Evolutionary conservation across 2,329 filamentous ascomycete genomes (phyloP).

Genomic region (Colletotrichum musicola): DNA sequence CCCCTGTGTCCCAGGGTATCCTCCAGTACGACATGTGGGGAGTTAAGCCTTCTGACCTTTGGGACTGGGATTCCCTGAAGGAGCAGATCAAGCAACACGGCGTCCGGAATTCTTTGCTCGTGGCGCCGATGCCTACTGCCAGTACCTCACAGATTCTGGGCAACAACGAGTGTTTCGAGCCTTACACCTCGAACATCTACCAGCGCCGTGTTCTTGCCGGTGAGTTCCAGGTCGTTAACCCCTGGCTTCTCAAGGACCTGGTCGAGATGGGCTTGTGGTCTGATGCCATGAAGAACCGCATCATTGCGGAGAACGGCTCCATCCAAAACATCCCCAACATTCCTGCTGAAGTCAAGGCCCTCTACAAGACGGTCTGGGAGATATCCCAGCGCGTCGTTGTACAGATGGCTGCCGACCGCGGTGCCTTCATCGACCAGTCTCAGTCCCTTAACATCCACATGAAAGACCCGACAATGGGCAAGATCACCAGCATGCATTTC

Average conservation of each 20-base stretch:
- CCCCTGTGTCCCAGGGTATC: conserved; percentile 92
- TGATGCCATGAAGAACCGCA: conserved; percentile 99
- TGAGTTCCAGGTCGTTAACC: conserved; percentile 99
- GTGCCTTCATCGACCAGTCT: conserved; percentile 98
- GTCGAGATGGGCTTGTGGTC: conserved; percentile 99
- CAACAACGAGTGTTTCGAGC: conserved; percentile 99
- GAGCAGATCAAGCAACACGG: conserved; percentile 92
- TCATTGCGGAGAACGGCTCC: conserved; percentile 96
- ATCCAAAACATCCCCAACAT: conserved; percentile 98
- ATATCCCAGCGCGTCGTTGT: conserved; percentile 96
- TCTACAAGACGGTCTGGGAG: conserved; percentile 99
- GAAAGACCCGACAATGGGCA: conserved; percentile 99
- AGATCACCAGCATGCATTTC: conserved; percentile 99
- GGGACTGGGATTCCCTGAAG: conserved; percentile 95
- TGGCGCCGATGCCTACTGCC: conserved; percentile 98
- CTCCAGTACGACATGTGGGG: conserved; percentile 99
- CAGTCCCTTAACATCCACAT: conserved; percentile 99
- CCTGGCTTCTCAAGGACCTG: conserved; percentile 97
- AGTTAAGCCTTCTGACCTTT: conserved; percentile 91
- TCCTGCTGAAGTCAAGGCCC: conserved; percentile 91
- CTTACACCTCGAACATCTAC: conserved; percentile 99
- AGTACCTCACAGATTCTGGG: conserved; percentile 97
- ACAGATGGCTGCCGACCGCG: conserved; percentile 98
- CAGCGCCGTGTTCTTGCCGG: conserved; percentile 97
- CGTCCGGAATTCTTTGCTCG: conserved; percentile 93